phyloP scores from a whole-genome alignment of 176 grass and related monocot species.

The Thalia dealbata region DNA sequence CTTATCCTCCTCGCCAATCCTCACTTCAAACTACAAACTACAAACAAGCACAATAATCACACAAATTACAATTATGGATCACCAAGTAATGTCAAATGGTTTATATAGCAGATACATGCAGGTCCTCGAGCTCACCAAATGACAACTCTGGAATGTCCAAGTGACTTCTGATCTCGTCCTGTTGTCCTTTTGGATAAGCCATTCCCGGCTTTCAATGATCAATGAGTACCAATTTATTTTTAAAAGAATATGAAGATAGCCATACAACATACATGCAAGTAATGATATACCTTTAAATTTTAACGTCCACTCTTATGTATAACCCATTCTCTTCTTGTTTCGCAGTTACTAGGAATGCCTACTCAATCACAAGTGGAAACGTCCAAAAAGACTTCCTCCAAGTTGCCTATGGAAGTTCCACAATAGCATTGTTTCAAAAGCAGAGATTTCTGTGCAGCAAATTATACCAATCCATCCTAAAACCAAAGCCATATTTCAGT shows the following conservation, averaged over 20 bases:
- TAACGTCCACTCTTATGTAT: slow-evolving; percentile 80
- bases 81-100: not conserved
- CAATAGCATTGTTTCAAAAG: not conserved
- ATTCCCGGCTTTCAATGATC: slow-evolving; percentile 28
- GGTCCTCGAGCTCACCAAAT: slow-evolving; percentile 86
- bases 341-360: slow-evolving; percentile 82
- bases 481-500: too few relatives aligned
- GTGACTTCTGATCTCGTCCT: slow-evolving; percentile 60
- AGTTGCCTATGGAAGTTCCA: too few relatives aligned
- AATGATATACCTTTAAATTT: slow-evolving; percentile 25
- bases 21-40: slow-evolving; percentile 42
- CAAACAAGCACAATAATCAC: not conserved
- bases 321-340: slow-evolving; percentile 91
- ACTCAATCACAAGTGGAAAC: not conserved
- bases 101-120: slow-evolving; percentile 40
- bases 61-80: not conserved
- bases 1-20: slow-evolving; percentile 61
- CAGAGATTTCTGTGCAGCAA: too few relatives aligned
- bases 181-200: slow-evolving; percentile 60
- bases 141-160: slow-evolving; percentile 88
- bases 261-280: too few relatives aligned
- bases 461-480: too few relatives aligned
- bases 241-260: too few relatives aligned
- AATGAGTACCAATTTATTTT: too few relatives aligned
- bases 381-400: not conserved